Evolutionary conservation across 495 filamentous ascomycete genomes (phyloP).

Genomic region (Podospora tetraspora): DNA sequence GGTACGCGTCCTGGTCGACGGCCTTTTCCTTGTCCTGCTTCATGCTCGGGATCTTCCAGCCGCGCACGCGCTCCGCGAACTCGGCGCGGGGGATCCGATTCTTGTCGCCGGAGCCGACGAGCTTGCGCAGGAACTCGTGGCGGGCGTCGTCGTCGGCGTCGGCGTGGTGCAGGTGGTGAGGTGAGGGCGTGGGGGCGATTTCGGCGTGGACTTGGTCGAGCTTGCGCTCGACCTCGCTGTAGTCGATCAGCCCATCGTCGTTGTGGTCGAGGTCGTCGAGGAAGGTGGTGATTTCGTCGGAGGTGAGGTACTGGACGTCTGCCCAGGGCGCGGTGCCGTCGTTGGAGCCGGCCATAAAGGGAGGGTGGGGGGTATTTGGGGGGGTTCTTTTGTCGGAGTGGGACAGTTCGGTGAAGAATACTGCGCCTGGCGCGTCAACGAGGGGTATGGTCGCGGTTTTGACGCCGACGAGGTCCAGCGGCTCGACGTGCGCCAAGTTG

Average conservation of each 20-base stretch:
- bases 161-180: slow-evolving; percentile 23
- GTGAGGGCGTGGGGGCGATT: slow-evolving; percentile 27
- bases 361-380: neutral
- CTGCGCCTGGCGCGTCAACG: neutral
- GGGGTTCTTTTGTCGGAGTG: neutral
- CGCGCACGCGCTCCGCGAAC: slow-evolving; percentile 27
- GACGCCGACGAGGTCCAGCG: neutral
- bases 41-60: slow-evolving; percentile 32
- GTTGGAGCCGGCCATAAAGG: neutral
- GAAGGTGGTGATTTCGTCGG: slow-evolving; percentile 22
- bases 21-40: slow-evolving; percentile 24
- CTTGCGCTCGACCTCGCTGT: slow-evolving; percentile 33
- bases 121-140: slow-evolving; percentile 33
- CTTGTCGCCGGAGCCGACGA: slow-evolving; percentile 26
- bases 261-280: slow-evolving; percentile 36
- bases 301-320: slow-evolving; percentile 19
- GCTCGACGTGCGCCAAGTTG: slow-evolving; percentile 2
- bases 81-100: slow-evolving; percentile 27
- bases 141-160: slow-evolving; percentile 15
- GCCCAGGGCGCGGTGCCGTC: slow-evolving; percentile 6
- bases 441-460: neutral
- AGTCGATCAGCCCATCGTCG: slow-evolving; percentile 33
- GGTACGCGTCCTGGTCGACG: slow-evolving; percentile 11
- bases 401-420: neutral
- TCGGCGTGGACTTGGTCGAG: slow-evolving; percentile 34